Base-by-base conservation (phyloP, 306 rosid species). In the Betula pendula region DNA sequence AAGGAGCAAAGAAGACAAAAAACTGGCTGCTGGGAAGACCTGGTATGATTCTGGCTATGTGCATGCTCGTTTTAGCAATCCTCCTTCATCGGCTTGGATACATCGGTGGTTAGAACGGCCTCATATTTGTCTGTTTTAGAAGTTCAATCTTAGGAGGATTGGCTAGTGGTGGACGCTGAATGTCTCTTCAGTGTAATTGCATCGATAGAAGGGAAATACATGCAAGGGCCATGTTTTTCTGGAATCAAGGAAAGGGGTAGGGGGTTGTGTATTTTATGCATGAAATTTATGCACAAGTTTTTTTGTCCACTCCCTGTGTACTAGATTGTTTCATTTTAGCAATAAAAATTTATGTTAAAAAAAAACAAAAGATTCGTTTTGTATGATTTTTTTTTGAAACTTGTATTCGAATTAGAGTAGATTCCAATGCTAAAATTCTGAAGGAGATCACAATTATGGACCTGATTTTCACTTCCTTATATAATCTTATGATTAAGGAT, bases 21-120 rank as follows among this genome's bases (percentile, higher is more conserved):
- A 92, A 83, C 72, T 95, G 96, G 97, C 74, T 95, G 43, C 89
- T 95, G 38, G 99, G 99, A 70, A 91, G 84, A 69, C 84, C 88
- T 14, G 97, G 99, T 71, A 51, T 95, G 89, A 75, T 89, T 65
- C 74, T 95, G 31, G 99, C 99, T 51, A 83, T 95, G 79, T 79
- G 78, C 84, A 95, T 95, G 90, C 96, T 95, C 72, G 78, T 92
- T 83, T 79, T 95, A 75, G 99, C 97, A n/a, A 49, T 88, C 52
- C 75, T 89, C 79, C 96, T 92, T 85, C 97, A 88, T 77, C 79
- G 94, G 80, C 78, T 91, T 70, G 99, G 99, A 56, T 86, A 80
- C 88, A 89, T 95, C n/a, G 99, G 97, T 73, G 65, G 86, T 77
- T 95, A 93, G 91, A 85, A 69, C 35, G 70, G 55, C 13, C 71